A percentile compares a stretch with the other conserved stretches of the same genome.
Evolutionary conservation across 2,329 filamentous ascomycete genomes (phyloP).

Genomic region (Aspergillus hiratsukae): DNA sequence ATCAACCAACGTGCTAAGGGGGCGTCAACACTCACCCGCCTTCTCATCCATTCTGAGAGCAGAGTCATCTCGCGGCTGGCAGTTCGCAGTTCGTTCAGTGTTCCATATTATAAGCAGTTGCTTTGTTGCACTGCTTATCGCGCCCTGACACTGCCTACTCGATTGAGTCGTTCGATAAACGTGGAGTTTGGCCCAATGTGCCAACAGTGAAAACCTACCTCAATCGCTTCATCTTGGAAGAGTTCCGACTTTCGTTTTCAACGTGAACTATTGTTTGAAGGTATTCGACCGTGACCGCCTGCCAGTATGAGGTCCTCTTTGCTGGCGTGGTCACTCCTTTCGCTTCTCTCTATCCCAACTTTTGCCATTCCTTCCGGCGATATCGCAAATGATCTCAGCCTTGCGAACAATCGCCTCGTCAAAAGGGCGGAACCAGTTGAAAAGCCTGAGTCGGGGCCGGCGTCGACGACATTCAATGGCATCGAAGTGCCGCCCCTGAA

Average conservation of each 20-base stretch:
- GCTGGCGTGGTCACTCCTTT: slow-evolving; percentile 35
- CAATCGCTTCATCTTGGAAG: slow-evolving; percentile 13
- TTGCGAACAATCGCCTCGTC: slow-evolving; percentile 19
- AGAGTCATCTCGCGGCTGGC: neutral
- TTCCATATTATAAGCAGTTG: neutral
- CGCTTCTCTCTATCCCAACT: slow-evolving; percentile 31
- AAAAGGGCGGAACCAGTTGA: slow-evolving; percentile 23
- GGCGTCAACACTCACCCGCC: neutral
- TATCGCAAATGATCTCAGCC: slow-evolving; percentile 8
- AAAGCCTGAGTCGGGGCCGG: slow-evolving; percentile 14
- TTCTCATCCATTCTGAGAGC: neutral
- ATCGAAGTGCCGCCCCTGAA: slow-evolving; percentile 48
- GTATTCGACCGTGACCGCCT: slow-evolving; percentile 14
- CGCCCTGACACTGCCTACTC: slow-evolving; percentile 4
- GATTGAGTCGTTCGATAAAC: slow-evolving; percentile 8
- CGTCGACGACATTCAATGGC: slow-evolving; percentile 48
- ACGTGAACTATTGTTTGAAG: slow-evolving; percentile 12
- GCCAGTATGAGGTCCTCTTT: slow-evolving; percentile 36
- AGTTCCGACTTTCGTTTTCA: slow-evolving; percentile 16
- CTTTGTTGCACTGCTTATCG: slow-evolving; percentile 1
- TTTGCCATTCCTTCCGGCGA: slow-evolving; percentile 26
- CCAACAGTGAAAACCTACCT: slow-evolving; percentile 26
- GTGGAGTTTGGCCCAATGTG: slow-evolving; percentile 22
- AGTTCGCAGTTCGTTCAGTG: neutral
- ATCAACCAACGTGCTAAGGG: neutral